These are phyloP conservation scores for Cytospora leucostoma DNA, from an alignment of 2,329 filamentous ascomycete species.

Conservation along the genomic window DNA sequence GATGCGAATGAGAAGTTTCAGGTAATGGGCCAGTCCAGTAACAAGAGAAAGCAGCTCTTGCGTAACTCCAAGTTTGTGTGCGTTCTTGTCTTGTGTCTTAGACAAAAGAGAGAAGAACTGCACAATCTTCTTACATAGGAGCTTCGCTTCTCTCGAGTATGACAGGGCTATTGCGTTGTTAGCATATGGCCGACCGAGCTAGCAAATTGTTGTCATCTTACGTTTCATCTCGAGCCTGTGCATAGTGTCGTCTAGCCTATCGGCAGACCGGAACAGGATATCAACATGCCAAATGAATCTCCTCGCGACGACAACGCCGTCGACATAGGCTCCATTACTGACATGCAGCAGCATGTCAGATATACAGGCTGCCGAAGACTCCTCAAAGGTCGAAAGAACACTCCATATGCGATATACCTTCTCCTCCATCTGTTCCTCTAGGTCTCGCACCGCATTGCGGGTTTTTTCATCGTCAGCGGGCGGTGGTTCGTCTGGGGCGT, in stretches of 20 bases:
- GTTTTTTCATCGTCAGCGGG: constrained; percentile 58
- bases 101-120: constrained; percentile 95
- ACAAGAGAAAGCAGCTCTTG: constrained; percentile 98
- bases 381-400: constrained; percentile 93
- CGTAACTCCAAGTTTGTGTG: constrained; percentile 89
- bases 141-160: constrained; percentile 93
- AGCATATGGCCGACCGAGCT: constrained; percentile 29
- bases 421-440: constrained; percentile 94
- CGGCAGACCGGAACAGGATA: constrained; percentile 84
- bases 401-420: constrained; percentile 99
- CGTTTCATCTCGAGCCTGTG: constrained; percentile 71
- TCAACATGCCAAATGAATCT: constrained; percentile 97
- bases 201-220: constrained; percentile 44
- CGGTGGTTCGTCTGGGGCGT: constrained; percentile 45
- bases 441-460: constrained; percentile 74
- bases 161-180: constrained; percentile 65
- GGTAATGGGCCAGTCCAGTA: constrained; percentile 92
- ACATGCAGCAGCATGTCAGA: constrained; percentile 99
- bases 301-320: constrained; percentile 91
- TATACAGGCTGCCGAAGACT: constrained; percentile 96
- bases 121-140: constrained; percentile 99
- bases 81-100: constrained; percentile 89
- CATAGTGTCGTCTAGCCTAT: constrained; percentile 78
- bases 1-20: constrained; percentile 96
- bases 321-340: constrained; percentile 94